phyloP scores from a whole-genome alignment of 805 yeast genomes.

The Ogataea nitratoaversa region DNA sequence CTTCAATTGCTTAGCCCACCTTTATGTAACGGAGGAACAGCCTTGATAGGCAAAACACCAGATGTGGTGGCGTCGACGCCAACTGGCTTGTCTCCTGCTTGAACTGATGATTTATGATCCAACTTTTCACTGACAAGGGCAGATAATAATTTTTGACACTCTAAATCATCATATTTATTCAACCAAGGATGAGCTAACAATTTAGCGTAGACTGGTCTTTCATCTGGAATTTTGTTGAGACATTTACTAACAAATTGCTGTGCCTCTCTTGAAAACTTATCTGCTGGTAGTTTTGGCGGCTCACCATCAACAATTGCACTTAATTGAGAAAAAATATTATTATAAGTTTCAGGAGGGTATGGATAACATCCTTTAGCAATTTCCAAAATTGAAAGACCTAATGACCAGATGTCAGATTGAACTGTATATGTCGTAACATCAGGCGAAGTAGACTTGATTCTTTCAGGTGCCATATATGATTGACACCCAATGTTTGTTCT shows the following conservation, averaged over 20 bases:
- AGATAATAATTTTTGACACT: conserved; percentile 25
- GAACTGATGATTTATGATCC: conserved; percentile 23
- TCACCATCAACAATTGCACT: conserved; percentile 97
- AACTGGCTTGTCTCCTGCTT: conserved; percentile 4
- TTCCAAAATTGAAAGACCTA: conserved; percentile 83
- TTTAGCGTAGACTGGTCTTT: conserved; percentile 76
- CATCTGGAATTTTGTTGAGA: conserved; percentile 73
- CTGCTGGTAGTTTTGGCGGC: conserved; percentile 72
- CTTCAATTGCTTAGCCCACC: conserved; percentile 1
- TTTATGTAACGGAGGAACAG: conserved; percentile 23
- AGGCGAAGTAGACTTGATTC: conserved; percentile 72
- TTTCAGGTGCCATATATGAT: conserved; percentile 97
- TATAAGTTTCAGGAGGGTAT: conserved; percentile 92
- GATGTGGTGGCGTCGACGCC: background rate
- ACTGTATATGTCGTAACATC: conserved; percentile 83
- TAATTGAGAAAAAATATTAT: conserved; percentile 85
- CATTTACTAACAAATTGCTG: conserved; percentile 75
- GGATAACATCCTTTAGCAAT: conserved; percentile 90
- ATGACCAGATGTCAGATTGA: conserved; percentile 93
- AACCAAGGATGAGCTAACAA: conserved; percentile 86
- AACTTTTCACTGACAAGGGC: conserved; percentile 33
- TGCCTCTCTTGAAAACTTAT: conserved; percentile 67
- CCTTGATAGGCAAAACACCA: background rate
- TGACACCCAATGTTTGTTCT: conserved; percentile 97
- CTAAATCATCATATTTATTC: conserved; percentile 39